phyloP scores from a whole-genome alignment of 2,329 filamentous ascomycete genomes.

The Esteya vermicola region DNA sequence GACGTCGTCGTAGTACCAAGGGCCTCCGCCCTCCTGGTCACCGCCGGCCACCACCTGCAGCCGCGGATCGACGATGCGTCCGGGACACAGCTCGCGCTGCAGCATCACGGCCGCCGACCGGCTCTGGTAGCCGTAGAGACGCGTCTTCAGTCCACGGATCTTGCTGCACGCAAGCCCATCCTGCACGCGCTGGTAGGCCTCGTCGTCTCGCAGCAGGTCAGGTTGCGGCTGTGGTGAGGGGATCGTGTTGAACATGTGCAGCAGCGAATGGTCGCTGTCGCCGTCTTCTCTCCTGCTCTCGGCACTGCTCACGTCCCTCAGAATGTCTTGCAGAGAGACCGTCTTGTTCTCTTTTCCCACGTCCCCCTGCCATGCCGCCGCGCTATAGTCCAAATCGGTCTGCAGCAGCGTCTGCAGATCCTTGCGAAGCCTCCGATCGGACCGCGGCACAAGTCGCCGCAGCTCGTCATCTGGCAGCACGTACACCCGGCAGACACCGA shows the following conservation, averaged over 20 bases:
- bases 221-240: slow-evolving; percentile 51
- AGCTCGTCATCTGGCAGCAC: slow-evolving; percentile 52
- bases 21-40: slow-evolving; percentile 42
- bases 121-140: slow-evolving; percentile 65
- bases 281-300: not conserved
- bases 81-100: slow-evolving; percentile 57
- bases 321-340: not conserved
- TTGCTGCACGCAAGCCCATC: slow-evolving; percentile 37
- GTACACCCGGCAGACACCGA: slow-evolving; percentile 37
- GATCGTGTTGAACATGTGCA: slow-evolving; percentile 60
- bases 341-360: not conserved
- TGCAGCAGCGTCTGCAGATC: slow-evolving; percentile 33
- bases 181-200: slow-evolving; percentile 37
- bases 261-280: slow-evolving; percentile 36
- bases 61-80: slow-evolving; percentile 57
- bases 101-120: slow-evolving; percentile 73
- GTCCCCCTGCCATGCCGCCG: slow-evolving; percentile 32
- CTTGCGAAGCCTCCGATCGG: slow-evolving; percentile 26
- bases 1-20: slow-evolving; percentile 59
- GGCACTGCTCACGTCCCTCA: slow-evolving; percentile 5
- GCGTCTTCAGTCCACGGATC: slow-evolving; percentile 45
- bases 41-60: slow-evolving; percentile 39
- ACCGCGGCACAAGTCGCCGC: slow-evolving; percentile 35
- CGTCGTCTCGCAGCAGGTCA: slow-evolving; percentile 30
- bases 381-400: slow-evolving; percentile 41